Conservation (phyloP, 768 basidiomycete species). For the Leccinum rimulosum region DNA sequence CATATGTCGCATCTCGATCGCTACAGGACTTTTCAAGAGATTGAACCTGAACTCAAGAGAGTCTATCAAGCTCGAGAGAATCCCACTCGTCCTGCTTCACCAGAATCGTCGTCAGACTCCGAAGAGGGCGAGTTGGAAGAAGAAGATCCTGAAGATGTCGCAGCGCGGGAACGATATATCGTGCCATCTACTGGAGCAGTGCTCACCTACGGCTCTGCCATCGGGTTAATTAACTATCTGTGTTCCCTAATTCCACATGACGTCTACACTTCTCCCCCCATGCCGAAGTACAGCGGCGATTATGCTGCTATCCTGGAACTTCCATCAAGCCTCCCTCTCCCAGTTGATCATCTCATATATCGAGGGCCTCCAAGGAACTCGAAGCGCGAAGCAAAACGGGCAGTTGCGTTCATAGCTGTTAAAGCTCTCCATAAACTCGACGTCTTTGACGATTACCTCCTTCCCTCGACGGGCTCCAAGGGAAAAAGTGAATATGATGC, state of each 20-base stretch:
- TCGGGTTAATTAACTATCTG: constrained; percentile 69
- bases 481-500: constrained; percentile 51
- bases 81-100: constrained; percentile 29
- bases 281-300: constrained; percentile 61
- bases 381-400: constrained; percentile 81
- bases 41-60: constrained; percentile 62
- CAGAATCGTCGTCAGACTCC: constrained; percentile 25
- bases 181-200: constrained; percentile 72
- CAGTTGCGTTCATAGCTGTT: constrained; percentile 78
- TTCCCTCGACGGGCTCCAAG: constrained; percentile 59
- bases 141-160: constrained; percentile 55
- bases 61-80: constrained; percentile 56
- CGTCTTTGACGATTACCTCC: constrained; percentile 79
- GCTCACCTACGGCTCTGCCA: constrained; percentile 74
- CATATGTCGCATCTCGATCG: constrained; percentile 51
- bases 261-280: constrained; percentile 56
- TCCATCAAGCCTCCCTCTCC: constrained; percentile 64
- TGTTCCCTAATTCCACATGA: constrained; percentile 77
- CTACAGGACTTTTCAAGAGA: constrained; percentile 56
- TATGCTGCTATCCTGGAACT: constrained; percentile 59
- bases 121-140: constrained; percentile 39
- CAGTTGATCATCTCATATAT: constrained; percentile 50
- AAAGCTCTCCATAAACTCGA: constrained; percentile 64
- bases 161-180: constrained; percentile 69
- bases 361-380: constrained; percentile 58